These are phyloP conservation scores for Silene coronaria DNA, from an alignment of 179 eudicot genomes.

Conservation along the genomic window DNA sequence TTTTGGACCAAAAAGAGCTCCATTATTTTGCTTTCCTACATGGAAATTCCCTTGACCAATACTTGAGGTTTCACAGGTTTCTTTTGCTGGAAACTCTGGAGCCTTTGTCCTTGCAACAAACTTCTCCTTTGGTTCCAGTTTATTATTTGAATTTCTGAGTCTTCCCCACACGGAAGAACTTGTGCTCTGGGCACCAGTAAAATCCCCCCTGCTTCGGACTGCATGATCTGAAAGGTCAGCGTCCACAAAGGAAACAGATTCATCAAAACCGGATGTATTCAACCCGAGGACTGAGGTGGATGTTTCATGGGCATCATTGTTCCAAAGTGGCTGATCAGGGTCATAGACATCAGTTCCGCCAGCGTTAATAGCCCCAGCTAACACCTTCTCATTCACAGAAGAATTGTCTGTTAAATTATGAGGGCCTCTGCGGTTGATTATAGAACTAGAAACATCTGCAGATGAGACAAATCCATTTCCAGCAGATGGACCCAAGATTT, in stretches of 20 bases:
- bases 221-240: slow-evolving; percentile 37
- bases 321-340: slow-evolving; percentile 92
- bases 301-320: slow-evolving; percentile 45
- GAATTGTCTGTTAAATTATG: slow-evolving; percentile 45
- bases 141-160: slow-evolving; percentile 42
- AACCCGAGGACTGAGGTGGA: slow-evolving; percentile 39
- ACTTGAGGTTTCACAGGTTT: slow-evolving; percentile 28
- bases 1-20: slow-evolving; percentile 29
- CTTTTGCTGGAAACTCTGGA: slow-evolving; percentile 29
- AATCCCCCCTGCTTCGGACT: slow-evolving; percentile 31
- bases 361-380: slow-evolving; percentile 33
- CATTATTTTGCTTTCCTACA: slow-evolving; percentile 39
- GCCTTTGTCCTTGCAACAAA: slow-evolving; percentile 33
- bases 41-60: slow-evolving; percentile 30
- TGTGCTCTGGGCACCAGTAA: slow-evolving; percentile 46
- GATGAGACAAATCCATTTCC: slow-evolving; percentile 52
- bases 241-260: slow-evolving; percentile 37
- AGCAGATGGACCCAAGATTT: slow-evolving; percentile 44
- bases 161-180: slow-evolving; percentile 57
- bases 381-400: slow-evolving; percentile 41
- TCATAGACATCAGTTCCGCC: slow-evolving; percentile 79
- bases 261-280: slow-evolving; percentile 43
- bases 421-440: slow-evolving; percentile 38
- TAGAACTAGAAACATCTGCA: slow-evolving; percentile 42
- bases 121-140: slow-evolving; percentile 42